Evolutionary conservation across 257 asterid genomes (phyloP), one percentile per base, ranked within the genome.

Genomic region (Dorcoceras hygrometricum): DNA sequence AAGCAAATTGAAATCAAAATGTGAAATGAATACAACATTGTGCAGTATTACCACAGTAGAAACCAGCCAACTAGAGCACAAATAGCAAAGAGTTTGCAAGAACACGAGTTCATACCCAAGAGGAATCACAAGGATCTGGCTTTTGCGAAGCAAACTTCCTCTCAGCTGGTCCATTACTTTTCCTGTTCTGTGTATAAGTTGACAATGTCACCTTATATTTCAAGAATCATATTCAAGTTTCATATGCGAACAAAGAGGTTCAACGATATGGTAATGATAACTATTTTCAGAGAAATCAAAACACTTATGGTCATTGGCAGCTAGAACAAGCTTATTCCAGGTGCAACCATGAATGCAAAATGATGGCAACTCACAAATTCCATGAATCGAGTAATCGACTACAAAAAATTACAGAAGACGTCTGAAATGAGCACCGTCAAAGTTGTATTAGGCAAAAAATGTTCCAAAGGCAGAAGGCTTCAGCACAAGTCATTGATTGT

Each of bases 51-150:
- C n/a, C 65, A 68, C 6, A 5, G 58, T 19, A 50, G 60, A 4
- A 46, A 29, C n/a, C n/a, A n/a, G n/a, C n/a, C n/a, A n/a, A n/a
- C 59, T 27, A 25, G 25, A 57, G 23, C 9, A 54, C 62, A 20
- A 14, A 18, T 51, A 22, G 24, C 25, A 65, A 46, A 7, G 25
- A 63, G 19, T 23, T 6, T 36, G 54, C 18, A 51, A 29, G 58
- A 71, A 36, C 56, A 36, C 23, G 67, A 57, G 46, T 12, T 26
- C 66, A 63, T 61, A 75, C 83, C 79, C 58, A 77, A 72, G 75
- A 70, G 59, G 81, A 63, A 73, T 70, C 70, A 71, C 32, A 51
- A 23, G 61, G 71, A 73, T 69, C 81, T 24, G 80, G 57, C 8
- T 27, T 62, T 27, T 76, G 71, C 2, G 76, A 60, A 66, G 61